Evolutionary conservation across 2,329 filamentous ascomycete genomes (phyloP), one percentile per base, ranked within the genome.

Genomic region (Aspergillus vadensis): DNA sequence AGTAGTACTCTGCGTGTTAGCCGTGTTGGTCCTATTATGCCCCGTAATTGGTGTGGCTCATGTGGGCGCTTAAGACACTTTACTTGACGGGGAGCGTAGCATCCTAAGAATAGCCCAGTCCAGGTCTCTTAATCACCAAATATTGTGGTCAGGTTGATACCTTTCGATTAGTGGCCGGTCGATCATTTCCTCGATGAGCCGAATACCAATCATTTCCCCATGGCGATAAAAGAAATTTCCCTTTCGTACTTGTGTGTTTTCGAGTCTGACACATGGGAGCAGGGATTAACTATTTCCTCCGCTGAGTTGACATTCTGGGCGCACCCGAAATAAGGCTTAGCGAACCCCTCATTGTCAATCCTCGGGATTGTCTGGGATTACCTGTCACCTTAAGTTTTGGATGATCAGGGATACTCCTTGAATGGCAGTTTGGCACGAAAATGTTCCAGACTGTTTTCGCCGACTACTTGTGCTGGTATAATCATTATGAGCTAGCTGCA

Each of bases 81-180:
- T 41, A 57, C 21, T 17, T 47, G 47, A 38, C 8, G 12, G 25
- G 32, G 36, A 17, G 27, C 25, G 23, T 55, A 21, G 27, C 17
- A 19, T 44, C 56, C 60, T 62, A 62, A 62, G 43, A 52, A 59
- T 62, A 62, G 60, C 17, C 12, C 12, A 59, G 19, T 49, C 14
- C 15, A 15, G 36, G 17, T 15, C 19, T 10, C 7, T n/a, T n/a
- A 30, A 7, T 4, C 15, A 17, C 43, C 60, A 25, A 59, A 59
- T 48, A 27, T 38, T 32, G 41, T 6, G 15, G 12, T 44, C 19
- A 32, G 32, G 19, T 44, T 38, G 21, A 19, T 32, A 51, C 27
- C 47, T n/a, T 50, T 27, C 47, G 15, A 23, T 36, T 51, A 44
- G 47, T 30, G 32, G 19, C 30, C 41, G n/a, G 47, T 5, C n/a